These are phyloP conservation scores for Excoecaria cochinchinensis DNA, from an alignment of 345 rosid genomes.

Conservation along the genomic window DNA sequence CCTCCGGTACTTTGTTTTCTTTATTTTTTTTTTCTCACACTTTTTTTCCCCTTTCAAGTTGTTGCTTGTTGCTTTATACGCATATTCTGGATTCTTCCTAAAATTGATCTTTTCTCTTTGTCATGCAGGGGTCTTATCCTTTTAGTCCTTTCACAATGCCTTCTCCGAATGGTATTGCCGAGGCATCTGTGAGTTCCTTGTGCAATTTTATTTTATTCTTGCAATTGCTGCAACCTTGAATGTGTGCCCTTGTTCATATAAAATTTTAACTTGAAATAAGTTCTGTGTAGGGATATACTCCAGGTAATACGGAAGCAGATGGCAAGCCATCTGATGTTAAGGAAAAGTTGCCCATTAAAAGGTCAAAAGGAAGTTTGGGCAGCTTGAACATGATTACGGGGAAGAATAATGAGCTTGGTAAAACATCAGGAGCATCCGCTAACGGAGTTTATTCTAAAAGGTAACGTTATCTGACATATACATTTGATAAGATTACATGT, in stretches of 20 bases:
- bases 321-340: constrained; percentile 76
- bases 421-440: constrained; percentile 69
- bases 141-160: constrained; percentile 96
- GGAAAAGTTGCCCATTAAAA: constrained; percentile 95
- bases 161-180: constrained; percentile 85
- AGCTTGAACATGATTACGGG: constrained; percentile 92
- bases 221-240: constrained; percentile 11
- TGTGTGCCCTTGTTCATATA: constrained; percentile 8
- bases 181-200: constrained; percentile 64
- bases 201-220: constrained; percentile 3
- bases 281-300: constrained; percentile 66
- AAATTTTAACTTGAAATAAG: constrained; percentile 18
- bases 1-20: constrained; percentile 65
- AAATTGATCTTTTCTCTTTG: constrained; percentile 14
- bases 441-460: constrained; percentile 88
- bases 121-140: constrained; percentile 85
- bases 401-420: constrained; percentile 67
- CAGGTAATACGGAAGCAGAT: constrained; percentile 68
- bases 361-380: constrained; percentile 97
- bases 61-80: not conserved
- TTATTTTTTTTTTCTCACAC: too few species aligned
- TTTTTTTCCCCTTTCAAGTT: not conserved
- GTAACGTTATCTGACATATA: constrained; percentile 32
- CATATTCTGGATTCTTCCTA: not conserved
- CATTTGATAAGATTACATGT: not conserved